These are phyloP conservation scores for Nigrospora sphaerica DNA, from an alignment of 2,329 filamentous ascomycete species.

Conservation along the genomic window DNA sequence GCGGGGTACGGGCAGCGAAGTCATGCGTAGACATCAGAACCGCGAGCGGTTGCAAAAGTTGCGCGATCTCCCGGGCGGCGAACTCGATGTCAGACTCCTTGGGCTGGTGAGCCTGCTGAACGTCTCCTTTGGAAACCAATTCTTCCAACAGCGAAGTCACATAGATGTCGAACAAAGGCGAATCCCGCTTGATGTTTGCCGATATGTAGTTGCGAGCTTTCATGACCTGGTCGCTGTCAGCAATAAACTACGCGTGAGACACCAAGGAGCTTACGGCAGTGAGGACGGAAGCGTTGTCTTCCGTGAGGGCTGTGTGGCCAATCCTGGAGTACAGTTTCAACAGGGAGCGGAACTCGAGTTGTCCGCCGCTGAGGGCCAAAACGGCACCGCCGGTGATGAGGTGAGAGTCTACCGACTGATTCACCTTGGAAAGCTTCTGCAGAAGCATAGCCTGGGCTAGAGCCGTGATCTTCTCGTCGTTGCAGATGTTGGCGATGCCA, in stretches of 20 bases:
- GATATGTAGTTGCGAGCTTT: slow-evolving; percentile 78
- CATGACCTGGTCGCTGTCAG: slow-evolving; percentile 43
- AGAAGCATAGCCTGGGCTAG: slow-evolving; percentile 90
- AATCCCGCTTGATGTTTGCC: slow-evolving; percentile 56
- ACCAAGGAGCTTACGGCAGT: slow-evolving; percentile 54
- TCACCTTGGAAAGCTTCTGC: slow-evolving; percentile 90
- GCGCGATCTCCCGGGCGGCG: slow-evolving; percentile 78
- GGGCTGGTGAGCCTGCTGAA: slow-evolving; percentile 64
- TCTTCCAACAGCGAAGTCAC: slow-evolving; percentile 76
- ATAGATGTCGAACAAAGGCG: slow-evolving; percentile 76
- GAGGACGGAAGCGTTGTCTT: slow-evolving; percentile 60
- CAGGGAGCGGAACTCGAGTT: slow-evolving; percentile 76
- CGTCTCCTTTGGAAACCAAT: slow-evolving; percentile 85
- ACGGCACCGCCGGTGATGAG: slow-evolving; percentile 79
- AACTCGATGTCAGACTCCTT: slow-evolving; percentile 74
- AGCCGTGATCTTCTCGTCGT: slow-evolving; percentile 87
- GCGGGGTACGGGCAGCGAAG: slow-evolving; percentile 33
- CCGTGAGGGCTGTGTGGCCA: slow-evolving; percentile 63
- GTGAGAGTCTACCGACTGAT: slow-evolving; percentile 68
- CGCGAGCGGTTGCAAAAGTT: slow-evolving; percentile 82
- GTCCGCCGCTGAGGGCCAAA: slow-evolving; percentile 69
- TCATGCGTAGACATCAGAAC: slow-evolving; percentile 67
- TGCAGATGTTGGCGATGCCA: slow-evolving; percentile 72
- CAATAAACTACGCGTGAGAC: background rate
- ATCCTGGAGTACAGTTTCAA: slow-evolving; percentile 77